Percentiles rank a stretch among this genome's conserved stretches.
These are phyloP conservation scores for Termitomyces sp. DNA, from an alignment of 768 basidiomycete species.

Conservation along the genomic window DNA sequence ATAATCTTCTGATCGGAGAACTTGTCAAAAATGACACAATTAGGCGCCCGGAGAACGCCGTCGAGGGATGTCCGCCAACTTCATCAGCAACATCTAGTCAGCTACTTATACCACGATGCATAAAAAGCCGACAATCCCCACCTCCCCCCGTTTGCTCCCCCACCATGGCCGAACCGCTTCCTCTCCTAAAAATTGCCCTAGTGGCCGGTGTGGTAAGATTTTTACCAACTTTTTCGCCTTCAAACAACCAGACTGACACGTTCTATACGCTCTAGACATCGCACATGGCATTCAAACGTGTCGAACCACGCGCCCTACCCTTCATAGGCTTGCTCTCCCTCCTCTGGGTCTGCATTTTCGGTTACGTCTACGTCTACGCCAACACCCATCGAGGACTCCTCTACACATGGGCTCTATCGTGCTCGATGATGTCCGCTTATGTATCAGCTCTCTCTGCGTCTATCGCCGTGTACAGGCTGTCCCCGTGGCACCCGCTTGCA, in stretches of 20 bases:
- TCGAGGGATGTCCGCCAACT: no score
- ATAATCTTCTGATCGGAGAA: background rate
- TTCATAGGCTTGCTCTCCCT: background rate
- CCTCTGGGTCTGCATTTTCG: background rate
- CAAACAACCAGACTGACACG: background rate
- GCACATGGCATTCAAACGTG: background rate
- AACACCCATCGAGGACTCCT: background rate
- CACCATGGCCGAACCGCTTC: background rate
- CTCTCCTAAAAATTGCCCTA: background rate
- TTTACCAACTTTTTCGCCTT: background rate
- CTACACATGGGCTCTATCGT: background rate
- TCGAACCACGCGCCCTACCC: background rate
- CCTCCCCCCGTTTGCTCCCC: no score
- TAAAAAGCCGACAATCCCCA: background rate
- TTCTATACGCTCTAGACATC: background rate
- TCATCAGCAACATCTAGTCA: background rate
- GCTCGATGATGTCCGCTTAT: background rate
- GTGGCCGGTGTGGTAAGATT: background rate
- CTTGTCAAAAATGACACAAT: background rate
- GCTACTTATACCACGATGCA: background rate
- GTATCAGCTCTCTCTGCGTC: background rate
- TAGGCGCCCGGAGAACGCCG: background rate
- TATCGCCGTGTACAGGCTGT: constrained; percentile 8
- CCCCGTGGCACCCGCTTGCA: constrained; percentile 8
- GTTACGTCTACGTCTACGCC: background rate